A percentile compares a stretch with the other conserved stretches of the same genome.
Conservation (phyloP, 805 yeast genomes). For the Yarrowia porcina region DNA sequence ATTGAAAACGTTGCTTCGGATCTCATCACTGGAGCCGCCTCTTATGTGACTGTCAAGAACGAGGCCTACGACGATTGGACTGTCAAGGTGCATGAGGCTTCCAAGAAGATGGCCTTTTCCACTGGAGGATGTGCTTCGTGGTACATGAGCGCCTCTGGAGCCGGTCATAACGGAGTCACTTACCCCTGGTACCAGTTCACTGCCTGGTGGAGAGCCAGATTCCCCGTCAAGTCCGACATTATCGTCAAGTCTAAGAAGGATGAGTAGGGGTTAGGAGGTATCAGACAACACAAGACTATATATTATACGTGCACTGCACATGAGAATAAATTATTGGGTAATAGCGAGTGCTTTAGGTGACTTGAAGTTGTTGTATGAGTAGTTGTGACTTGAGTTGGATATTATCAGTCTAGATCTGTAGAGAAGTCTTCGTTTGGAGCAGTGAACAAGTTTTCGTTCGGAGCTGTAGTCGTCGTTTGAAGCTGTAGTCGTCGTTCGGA, state of each 20-base stretch:
- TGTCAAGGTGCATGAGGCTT: constrained; percentile 21
- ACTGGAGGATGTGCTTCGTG: constrained; percentile 31
- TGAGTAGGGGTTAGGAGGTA: not conserved
- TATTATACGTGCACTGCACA: not conserved
- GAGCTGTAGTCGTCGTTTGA: not conserved
- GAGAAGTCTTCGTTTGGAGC: too few species aligned
- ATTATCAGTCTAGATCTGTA: too few species aligned
- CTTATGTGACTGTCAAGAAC: constrained; percentile 26
- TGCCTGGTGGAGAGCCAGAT: constrained; percentile 29
- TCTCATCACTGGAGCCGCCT: constrained; percentile 22
- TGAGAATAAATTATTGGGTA: not conserved
- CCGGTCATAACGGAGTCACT: constrained; percentile 26
- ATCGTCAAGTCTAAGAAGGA: constrained; percentile 7
- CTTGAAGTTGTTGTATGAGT: too few species aligned
- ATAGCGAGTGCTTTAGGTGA: too few species aligned
- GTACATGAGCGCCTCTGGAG: constrained; percentile 27
- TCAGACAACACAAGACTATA: not conserved
- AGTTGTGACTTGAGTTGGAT: too few species aligned
- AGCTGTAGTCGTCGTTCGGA: too few species aligned
- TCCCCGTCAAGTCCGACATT: not conserved
- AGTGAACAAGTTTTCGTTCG: not conserved
- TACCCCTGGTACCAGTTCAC: constrained; percentile 30
- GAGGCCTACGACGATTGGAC: constrained; percentile 29
- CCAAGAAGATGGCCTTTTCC: constrained; percentile 25
- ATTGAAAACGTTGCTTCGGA: constrained; percentile 25